Conservation (phyloP, 345 rosid genomes). For the Aquilaria yunnanensis region DNA sequence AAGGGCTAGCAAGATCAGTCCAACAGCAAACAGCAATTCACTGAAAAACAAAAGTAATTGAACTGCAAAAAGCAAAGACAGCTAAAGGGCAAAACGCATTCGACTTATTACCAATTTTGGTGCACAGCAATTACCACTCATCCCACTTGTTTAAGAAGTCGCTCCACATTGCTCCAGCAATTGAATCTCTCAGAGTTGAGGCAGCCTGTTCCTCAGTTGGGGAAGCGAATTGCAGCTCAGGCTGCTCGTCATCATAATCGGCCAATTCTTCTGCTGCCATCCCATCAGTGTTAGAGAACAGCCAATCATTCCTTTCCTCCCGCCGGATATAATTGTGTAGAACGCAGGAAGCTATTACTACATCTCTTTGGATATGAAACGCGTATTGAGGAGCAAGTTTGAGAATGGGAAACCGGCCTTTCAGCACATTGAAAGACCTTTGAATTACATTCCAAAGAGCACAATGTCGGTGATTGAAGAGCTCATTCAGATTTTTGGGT, state of each 20-base stretch:
- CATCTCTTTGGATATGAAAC: constrained; percentile 75
- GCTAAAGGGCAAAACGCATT: not conserved
- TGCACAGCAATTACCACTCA: constrained; percentile 34
- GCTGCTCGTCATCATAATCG: constrained; percentile 39
- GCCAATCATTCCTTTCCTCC: constrained; percentile 70
- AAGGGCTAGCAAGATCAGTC: too few species aligned
- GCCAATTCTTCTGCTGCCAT: constrained; percentile 30
- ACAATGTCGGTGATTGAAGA: constrained; percentile 69
- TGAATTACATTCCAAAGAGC: constrained; percentile 45
- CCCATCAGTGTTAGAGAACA: constrained; percentile 40
- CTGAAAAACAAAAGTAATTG: too few species aligned
- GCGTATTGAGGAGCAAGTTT: constrained; percentile 67
- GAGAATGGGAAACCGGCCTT: constrained; percentile 65
- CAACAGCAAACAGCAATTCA: too few species aligned
- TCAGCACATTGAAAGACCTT: constrained; percentile 46
- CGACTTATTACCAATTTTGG: not conserved
- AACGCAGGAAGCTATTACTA: constrained; percentile 73
- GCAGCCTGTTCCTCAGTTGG: constrained; percentile 42
- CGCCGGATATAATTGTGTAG: constrained; percentile 60
- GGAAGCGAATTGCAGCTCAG: constrained; percentile 46
- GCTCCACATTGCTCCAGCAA: constrained; percentile 66
- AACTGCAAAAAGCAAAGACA: not conserved
- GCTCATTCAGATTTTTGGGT: constrained; percentile 60
- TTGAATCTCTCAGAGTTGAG: constrained; percentile 45
- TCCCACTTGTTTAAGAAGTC: constrained; percentile 72